These are phyloP conservation scores for Citrus glauca DNA, from an alignment of 345 rosid genomes.

Conservation along the genomic window DNA sequence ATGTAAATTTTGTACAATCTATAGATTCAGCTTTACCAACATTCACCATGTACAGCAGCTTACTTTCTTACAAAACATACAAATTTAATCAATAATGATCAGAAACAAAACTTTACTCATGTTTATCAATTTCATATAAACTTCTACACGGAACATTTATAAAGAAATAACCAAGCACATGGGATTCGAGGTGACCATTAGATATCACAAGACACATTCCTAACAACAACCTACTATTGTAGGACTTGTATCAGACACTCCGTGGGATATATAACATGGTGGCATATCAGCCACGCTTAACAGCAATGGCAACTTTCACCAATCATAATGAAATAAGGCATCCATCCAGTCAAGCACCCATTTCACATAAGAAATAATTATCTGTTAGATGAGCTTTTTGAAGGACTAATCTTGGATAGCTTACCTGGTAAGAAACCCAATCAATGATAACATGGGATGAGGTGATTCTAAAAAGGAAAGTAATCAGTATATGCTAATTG, in stretches of 20 bases:
- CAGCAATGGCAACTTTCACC: background rate
- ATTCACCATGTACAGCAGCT: background rate
- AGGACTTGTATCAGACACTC: background rate
- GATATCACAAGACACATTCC: background rate
- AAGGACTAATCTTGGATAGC: background rate
- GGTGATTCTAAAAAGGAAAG: background rate
- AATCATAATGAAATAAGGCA: background rate
- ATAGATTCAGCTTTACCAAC: background rate
- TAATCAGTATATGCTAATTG: background rate
- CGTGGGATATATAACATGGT: background rate
- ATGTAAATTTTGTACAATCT: background rate
- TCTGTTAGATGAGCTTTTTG: background rate
- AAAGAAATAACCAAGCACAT: background rate
- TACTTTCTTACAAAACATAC: background rate
- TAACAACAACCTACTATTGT: background rate
- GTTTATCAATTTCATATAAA: background rate
- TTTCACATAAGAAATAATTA: too few species aligned
- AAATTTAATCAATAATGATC: background rate
- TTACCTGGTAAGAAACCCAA: background rate
- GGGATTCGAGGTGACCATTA: background rate
- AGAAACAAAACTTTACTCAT: background rate
- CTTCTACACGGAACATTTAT: background rate
- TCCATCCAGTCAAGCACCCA: background rate
- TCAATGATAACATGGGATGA: background rate
- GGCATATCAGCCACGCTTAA: background rate